These are phyloP conservation scores for Fallopia convolvulus DNA, from an alignment of 148 eudicot genomes.

Conservation along the genomic window DNA sequence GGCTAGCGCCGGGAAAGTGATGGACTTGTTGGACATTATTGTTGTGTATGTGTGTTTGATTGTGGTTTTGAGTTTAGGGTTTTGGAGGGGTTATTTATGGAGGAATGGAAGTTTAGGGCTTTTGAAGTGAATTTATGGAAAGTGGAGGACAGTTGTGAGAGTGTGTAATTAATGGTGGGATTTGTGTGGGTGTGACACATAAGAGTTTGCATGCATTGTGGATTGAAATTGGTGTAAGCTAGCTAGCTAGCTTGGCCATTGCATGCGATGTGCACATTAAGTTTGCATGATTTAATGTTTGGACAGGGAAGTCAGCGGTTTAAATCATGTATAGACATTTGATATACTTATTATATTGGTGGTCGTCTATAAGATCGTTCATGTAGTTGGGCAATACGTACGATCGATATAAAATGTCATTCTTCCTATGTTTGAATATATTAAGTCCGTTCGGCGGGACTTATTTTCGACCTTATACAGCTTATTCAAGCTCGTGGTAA, in stretches of 20 bases:
- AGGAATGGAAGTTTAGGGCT: background rate
- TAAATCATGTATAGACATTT: background rate
- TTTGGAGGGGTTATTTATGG: background rate
- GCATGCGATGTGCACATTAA: background rate
- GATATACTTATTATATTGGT: background rate
- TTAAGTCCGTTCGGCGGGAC: no score
- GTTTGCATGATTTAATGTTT: background rate
- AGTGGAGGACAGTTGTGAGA: constrained; percentile 1
- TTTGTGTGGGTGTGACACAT: background rate
- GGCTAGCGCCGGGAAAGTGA: background rate
- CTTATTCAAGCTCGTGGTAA: no score
- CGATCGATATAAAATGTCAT: no score
- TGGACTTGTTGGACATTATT: background rate
- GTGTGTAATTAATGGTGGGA: background rate
- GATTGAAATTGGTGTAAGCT: background rate
- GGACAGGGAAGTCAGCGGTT: background rate
- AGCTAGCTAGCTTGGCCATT: constrained; percentile 11
- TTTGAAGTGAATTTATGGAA: background rate
- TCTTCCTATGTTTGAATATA: no score
- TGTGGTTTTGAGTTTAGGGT: background rate
- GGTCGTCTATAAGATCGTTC: no score
- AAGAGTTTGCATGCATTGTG: background rate
- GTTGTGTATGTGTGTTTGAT: background rate
- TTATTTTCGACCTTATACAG: no score
- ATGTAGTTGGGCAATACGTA: no score